These are phyloP conservation scores for Claviceps humidiphila DNA, from an alignment of 2,329 filamentous ascomycete genomes.

Conservation along the genomic window DNA sequence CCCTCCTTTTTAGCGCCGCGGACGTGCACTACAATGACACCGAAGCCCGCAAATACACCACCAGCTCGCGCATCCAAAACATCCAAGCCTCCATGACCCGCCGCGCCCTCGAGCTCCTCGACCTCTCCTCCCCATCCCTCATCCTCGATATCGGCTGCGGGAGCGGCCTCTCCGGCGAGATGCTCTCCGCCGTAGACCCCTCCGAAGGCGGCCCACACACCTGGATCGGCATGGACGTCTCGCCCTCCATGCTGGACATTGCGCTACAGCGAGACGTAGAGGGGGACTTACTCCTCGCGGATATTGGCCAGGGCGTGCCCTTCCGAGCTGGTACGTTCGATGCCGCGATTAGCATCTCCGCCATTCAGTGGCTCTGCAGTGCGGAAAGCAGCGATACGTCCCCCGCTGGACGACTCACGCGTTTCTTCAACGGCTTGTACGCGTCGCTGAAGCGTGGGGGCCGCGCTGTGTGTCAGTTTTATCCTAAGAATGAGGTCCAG, in stretches of 20 bases:
- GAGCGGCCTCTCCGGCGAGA: slow-evolving; percentile 86
- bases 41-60: slow-evolving; percentile 96
- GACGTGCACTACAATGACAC: slow-evolving; percentile 96
- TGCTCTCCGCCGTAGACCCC: slow-evolving; percentile 58
- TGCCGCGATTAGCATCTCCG: slow-evolving; percentile 85
- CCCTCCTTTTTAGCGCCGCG: slow-evolving; percentile 49
- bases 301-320: slow-evolving; percentile 90
- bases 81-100: slow-evolving; percentile 93
- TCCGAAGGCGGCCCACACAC: slow-evolving; percentile 74
- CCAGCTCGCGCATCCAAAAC: slow-evolving; percentile 84
- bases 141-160: slow-evolving; percentile 97
- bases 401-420: slow-evolving; percentile 59
- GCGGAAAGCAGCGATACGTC: slow-evolving; percentile 79
- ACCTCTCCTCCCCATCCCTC: slow-evolving; percentile 64
- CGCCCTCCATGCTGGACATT: slow-evolving; percentile 90
- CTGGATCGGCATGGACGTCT: slow-evolving; percentile 97
- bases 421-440: slow-evolving; percentile 92
- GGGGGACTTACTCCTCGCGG: slow-evolving; percentile 84
- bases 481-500: slow-evolving; percentile 89
- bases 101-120: slow-evolving; percentile 81
- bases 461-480: slow-evolving; percentile 91
- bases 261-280: slow-evolving; percentile 85
- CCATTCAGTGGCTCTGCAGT: slow-evolving; percentile 98
- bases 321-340: slow-evolving; percentile 90
- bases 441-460: slow-evolving; percentile 71